Evolutionary conservation across 2,329 filamentous ascomycete genomes (phyloP), one percentile per base, ranked within the genome.

Genomic region (Metarhizium brunneum): DNA sequence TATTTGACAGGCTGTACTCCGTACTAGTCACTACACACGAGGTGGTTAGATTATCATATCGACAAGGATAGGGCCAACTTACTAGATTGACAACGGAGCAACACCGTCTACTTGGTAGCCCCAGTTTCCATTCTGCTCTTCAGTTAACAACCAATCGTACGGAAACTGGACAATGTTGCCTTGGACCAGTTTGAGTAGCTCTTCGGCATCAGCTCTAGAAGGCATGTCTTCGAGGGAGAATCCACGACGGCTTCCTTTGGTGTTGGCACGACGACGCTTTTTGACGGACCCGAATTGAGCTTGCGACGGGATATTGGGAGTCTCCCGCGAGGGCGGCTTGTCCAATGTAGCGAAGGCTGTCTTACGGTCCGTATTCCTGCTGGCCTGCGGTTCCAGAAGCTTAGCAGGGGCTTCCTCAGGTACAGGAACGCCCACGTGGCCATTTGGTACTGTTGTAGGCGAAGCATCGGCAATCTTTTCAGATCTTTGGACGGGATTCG

Each of bases 11-110:
- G 20, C 20, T 3, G 13, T 10, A 48, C n/a, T 8, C 11, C 20
- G 20, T 11, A 29, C 45, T 48, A 48, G 45, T 48, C 45, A 16
- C 45, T 48, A n/a, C 45, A 16, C 45, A 29, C 45, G 18, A 48
- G n/a, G 42, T 20, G 42, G 42, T 20, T 11, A 18, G 45, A 32
- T 13, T n/a, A 30, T 13, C 6, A 29, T n/a, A 13, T 30, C 16
- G 13, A 29, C 6, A 36, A 13, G 6, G 13, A 14, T 10, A 20
- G 6, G 35, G 13, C 29, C 38, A 14, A 80, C 87, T 85, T 79
- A 90, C 88, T 99, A 99, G 66, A 99, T 97, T 74, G 96, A 91
- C 72, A 99, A 78, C 56, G 94, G 94, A 64, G 94, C 95, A 68
- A 99, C 86, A 70, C 95, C 87, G 70, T 99, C 94, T 55, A 97